These are phyloP conservation scores for Circinella umbellata DNA, from an alignment of 371 early-diverging fungal genomes.

Conservation along the genomic window DNA sequence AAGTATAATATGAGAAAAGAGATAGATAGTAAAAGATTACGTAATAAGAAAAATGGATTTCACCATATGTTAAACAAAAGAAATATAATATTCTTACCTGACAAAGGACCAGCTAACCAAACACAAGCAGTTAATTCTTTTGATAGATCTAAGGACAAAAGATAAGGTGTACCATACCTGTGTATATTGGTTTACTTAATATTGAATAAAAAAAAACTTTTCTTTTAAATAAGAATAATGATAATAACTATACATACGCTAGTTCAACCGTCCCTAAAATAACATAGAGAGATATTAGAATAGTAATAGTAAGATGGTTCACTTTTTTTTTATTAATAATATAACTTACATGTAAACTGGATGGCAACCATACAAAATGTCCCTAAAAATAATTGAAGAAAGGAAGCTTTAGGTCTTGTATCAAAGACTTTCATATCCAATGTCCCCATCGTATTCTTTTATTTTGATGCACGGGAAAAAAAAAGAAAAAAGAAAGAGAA, in stretches of 20 bases:
- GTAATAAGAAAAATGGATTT: not conserved
- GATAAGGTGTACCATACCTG: conserved; percentile 79
- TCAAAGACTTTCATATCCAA: not conserved
- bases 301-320: not conserved
- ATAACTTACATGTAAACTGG: conserved; percentile 9
- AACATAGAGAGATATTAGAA: not conserved
- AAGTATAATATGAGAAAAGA: no score
- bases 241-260: conserved; percentile 41
- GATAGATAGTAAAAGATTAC: not conserved
- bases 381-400: not conserved
- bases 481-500: not conserved
- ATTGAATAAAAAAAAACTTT: conserved; percentile 10
- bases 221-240: no score
- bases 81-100: conserved; percentile 54
- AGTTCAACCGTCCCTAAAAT: conserved; percentile 56
- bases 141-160: conserved; percentile 68
- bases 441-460: not conserved
- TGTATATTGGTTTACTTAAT: not conserved
- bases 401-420: not conserved
- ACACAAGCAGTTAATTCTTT: conserved; percentile 68
- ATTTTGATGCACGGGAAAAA: not conserved
- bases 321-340: not conserved
- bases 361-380: conserved; percentile 12
- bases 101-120: conserved; percentile 85
- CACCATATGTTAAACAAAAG: not conserved